Evolutionary conservation across 371 early-diverging fungal genomes (phyloP).

Genomic region (Mortierella sp.): DNA sequence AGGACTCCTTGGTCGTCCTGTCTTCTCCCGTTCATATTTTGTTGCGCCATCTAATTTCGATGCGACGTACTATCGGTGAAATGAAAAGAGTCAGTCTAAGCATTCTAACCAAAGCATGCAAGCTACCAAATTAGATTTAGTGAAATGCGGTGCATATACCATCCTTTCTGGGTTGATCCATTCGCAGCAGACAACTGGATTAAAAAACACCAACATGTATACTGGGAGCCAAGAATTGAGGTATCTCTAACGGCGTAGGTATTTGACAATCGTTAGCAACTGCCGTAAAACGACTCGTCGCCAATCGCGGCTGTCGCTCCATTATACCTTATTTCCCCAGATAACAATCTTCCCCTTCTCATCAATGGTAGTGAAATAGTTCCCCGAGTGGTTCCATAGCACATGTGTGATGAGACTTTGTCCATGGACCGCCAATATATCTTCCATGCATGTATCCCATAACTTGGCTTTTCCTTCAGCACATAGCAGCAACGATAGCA

Average conservation of each 20-base stretch:
- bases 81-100: not conserved
- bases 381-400: conserved; percentile 49
- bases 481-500: conserved; percentile 38
- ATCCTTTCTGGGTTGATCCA: conserved; percentile 54
- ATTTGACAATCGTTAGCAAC: not conserved
- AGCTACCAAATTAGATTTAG: not conserved
- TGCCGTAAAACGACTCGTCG: not conserved
- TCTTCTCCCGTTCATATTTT: conserved; percentile 43
- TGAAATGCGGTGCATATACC: conserved; percentile 16
- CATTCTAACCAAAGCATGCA: not conserved
- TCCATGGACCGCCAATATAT: conserved; percentile 47
- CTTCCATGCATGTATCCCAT: conserved; percentile 55
- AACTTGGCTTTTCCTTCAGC: conserved; percentile 36
- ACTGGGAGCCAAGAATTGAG: conserved; percentile 52
- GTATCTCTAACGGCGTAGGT: conserved; percentile 26
- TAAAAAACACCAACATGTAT: conserved; percentile 37
- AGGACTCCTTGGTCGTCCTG: conserved; percentile 34
- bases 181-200: conserved; percentile 53
- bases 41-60: conserved; percentile 33
- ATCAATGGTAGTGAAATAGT: conserved; percentile 44
- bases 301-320: not conserved
- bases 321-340: conserved; percentile 47
- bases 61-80: conserved; percentile 36
- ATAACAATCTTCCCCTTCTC: conserved; percentile 53
- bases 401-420: conserved; percentile 48